Evolutionary conservation across 1,284 basidiomycete species (phyloP), one percentile per base, ranked within the genome.

Genomic region (Ustilago loliicola): DNA sequence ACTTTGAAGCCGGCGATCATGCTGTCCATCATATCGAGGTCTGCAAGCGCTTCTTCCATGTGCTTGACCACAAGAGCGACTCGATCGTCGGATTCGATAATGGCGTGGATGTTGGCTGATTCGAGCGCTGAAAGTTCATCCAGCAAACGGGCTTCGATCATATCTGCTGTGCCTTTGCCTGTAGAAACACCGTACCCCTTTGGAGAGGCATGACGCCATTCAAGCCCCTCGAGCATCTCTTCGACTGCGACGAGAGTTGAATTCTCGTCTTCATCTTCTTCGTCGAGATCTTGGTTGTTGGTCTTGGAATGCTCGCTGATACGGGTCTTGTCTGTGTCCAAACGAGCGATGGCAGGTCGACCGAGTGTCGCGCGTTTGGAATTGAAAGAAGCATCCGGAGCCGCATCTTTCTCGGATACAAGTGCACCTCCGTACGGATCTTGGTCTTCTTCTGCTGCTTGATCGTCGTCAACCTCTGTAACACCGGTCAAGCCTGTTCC

Each of bases 201-300:
- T 0, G 72, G 61, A 7, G 66, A 63, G 15, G 61, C 70, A 25
- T 67, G 65, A 11, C 75, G 70, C 95, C 94, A 98, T 86, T 99
- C 96, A 84, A 98, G 96, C 0, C 96, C 96, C 83, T 99, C 96
- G 11, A 99, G 89, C 94, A 99, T 96, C 86, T 99, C 97, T 85
- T 99, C 97, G 3, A 99, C 84, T 8, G 84, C 81, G 1, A 81
- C 69, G 1, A 86, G 77, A 3, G 83, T 83, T 11, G 80, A 61
- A 23, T 85, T 80, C 10, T 85, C 83, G 36, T 84, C 83, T 21
- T 80, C 79, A 17, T 82, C 80, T 9, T 82, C 80, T 9, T 67
- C 72, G 9, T 70, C 67, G 21, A 47, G 23, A 17, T n/a, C 40
- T 1, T 32, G 45, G 21, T 64, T 62, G 27, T 21, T 27, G 4